These are phyloP conservation scores for Solanum chiquidenum DNA, from an alignment of 257 asterid species.

Conservation along the genomic window DNA sequence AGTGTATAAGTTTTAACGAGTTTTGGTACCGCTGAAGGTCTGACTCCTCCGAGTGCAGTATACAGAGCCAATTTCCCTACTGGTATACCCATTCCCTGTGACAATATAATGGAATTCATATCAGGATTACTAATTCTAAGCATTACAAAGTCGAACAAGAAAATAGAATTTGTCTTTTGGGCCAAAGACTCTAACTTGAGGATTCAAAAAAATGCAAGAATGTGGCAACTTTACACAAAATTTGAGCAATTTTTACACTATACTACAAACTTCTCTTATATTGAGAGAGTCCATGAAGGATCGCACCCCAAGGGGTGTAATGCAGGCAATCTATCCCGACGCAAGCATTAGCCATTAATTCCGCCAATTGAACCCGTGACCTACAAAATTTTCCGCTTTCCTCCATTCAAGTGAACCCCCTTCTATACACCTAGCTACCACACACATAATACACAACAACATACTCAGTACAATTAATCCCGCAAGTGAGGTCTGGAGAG, in stretches of 20 bases:
- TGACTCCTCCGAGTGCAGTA: slow-evolving; percentile 88
- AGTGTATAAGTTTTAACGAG: background rate
- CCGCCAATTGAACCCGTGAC: background rate
- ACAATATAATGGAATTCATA: slow-evolving; percentile 3
- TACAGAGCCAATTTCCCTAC: slow-evolving; percentile 90
- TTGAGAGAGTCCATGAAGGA: background rate
- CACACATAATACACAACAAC: background rate
- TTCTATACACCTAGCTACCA: background rate
- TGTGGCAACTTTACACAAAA: background rate
- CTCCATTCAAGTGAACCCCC: background rate
- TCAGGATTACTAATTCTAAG: background rate
- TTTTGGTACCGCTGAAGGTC: slow-evolving; percentile 77
- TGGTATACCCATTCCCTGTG: slow-evolving; percentile 95
- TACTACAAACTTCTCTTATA: background rate
- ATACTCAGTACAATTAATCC: background rate
- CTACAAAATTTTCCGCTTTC: background rate
- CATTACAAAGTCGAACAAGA: background rate
- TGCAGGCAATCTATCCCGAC: background rate
- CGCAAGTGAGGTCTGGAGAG: background rate
- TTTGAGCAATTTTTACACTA: background rate
- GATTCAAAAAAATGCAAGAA: background rate
- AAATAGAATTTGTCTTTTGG: background rate
- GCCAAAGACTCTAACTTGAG: background rate
- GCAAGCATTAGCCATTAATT: background rate
- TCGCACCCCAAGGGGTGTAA: background rate